These are phyloP conservation scores for Alternaria longipes DNA, from an alignment of 2,329 filamentous ascomycete genomes.

Conservation along the genomic window DNA sequence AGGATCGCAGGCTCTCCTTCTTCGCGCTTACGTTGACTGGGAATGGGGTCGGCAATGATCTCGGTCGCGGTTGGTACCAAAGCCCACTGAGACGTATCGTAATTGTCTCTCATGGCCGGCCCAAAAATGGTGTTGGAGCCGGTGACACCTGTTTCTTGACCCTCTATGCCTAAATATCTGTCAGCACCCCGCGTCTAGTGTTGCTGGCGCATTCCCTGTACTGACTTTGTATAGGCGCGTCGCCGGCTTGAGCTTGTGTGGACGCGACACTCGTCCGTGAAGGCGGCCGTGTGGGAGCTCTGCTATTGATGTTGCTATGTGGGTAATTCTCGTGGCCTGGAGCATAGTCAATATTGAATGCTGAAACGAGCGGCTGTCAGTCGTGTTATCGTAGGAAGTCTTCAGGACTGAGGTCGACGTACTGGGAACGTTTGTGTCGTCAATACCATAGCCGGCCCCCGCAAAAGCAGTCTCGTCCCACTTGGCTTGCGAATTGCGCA, in stretches of 20 bases:
- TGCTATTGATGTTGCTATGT: slow-evolving; percentile 44
- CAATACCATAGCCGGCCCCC: slow-evolving; percentile 44
- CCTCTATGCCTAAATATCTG: slow-evolving; percentile 41
- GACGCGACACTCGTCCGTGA: slow-evolving; percentile 46
- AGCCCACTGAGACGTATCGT: slow-evolving; percentile 65
- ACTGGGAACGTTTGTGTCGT: slow-evolving; percentile 38
- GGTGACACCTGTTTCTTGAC: slow-evolving; percentile 65
- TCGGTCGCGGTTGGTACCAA: slow-evolving; percentile 61
- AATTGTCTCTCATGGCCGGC: slow-evolving; percentile 63
- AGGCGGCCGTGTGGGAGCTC: slow-evolving; percentile 48
- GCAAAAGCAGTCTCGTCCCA: slow-evolving; percentile 46
- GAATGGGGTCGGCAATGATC: slow-evolving; percentile 63
- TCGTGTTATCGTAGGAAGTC: slow-evolving; percentile 10
- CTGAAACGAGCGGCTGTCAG: slow-evolving; percentile 33
- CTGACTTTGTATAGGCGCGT: slow-evolving; percentile 48
- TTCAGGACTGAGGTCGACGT: slow-evolving; percentile 23
- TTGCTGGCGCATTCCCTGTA: slow-evolving; percentile 5
- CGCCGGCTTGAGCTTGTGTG: slow-evolving; percentile 40
- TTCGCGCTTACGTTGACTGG: slow-evolving; percentile 57
- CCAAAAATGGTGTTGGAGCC: slow-evolving; percentile 59
- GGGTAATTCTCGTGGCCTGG: slow-evolving; percentile 43
- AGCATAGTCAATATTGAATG: slow-evolving; percentile 49
- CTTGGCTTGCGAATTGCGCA: slow-evolving; percentile 31
- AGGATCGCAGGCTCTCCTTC: slow-evolving; percentile 65
- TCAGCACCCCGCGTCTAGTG: slow-evolving; percentile 22